Conservation (phyloP, 2,329 filamentous ascomycete species). For the Aspergillus fumigatus region DNA sequence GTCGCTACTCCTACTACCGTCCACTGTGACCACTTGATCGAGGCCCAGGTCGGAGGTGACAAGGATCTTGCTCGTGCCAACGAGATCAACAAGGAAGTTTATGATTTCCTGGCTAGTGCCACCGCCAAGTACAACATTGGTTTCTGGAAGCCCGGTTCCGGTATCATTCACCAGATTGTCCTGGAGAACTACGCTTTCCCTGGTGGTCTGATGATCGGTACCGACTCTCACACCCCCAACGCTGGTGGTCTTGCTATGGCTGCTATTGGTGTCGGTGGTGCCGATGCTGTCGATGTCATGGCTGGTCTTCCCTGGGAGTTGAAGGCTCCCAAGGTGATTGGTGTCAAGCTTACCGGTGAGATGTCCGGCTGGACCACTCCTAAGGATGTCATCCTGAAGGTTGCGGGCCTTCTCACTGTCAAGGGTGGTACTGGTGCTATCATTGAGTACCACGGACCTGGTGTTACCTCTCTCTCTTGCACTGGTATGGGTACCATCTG, state of each 20-base stretch:
- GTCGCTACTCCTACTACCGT: slow-evolving; percentile 94
- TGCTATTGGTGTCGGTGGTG: slow-evolving; percentile 95
- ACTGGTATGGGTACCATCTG: slow-evolving; percentile 86
- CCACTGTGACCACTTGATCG: slow-evolving; percentile 99
- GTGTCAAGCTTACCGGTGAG: slow-evolving; percentile 88
- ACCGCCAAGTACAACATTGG: slow-evolving; percentile 99
- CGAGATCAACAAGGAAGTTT: slow-evolving; percentile 97
- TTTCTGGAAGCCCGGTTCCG: slow-evolving; percentile 98
- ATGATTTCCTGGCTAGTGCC: slow-evolving; percentile 89
- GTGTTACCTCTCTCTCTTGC: slow-evolving; percentile 67
- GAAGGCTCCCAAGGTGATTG: slow-evolving; percentile 95
- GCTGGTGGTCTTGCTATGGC: slow-evolving; percentile 92
- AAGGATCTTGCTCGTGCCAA: slow-evolving; percentile 92
- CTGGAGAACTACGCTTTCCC: slow-evolving; percentile 99
- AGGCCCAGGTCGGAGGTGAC: slow-evolving; percentile 86
- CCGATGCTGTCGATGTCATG: slow-evolving; percentile 98
- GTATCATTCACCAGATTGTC: slow-evolving; percentile 98
- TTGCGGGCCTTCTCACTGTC: slow-evolving; percentile 93
- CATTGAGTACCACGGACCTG: slow-evolving; percentile 55
- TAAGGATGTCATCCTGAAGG: slow-evolving; percentile 97
- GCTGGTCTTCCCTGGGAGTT: slow-evolving; percentile 95
- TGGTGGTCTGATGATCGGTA: slow-evolving; percentile 94
- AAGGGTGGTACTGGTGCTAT: slow-evolving; percentile 96
- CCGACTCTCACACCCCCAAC: slow-evolving; percentile 96
- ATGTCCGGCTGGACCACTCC: slow-evolving; percentile 87